Conservation (phyloP, 768 basidiomycete genomes). For the Hygrophorus russula region DNA sequence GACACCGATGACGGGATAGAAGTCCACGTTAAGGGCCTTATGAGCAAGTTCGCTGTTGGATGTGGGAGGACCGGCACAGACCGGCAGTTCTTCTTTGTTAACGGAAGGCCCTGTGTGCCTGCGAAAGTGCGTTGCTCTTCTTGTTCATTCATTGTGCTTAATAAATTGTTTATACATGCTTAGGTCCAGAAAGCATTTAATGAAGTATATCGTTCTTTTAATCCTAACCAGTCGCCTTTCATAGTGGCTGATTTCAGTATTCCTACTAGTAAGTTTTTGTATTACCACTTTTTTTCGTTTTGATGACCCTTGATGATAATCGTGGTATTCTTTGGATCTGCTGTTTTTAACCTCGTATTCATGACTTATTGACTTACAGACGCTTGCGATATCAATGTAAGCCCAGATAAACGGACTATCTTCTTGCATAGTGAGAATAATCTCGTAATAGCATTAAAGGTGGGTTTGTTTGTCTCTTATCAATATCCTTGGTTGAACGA, state of each 20-base stretch:
- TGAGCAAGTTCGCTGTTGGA: constrained; percentile 72
- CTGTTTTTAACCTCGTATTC: not conserved
- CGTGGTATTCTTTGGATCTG: not conserved
- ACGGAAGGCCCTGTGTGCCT: constrained; percentile 79
- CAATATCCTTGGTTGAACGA: not conserved
- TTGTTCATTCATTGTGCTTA: not conserved
- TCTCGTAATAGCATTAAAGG: constrained; percentile 70
- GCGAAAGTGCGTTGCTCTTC: constrained; percentile 39
- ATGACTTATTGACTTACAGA: constrained; percentile 28
- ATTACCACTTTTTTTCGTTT: not conserved
- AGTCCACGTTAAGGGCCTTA: constrained; percentile 61
- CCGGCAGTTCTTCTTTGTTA: constrained; percentile 88
- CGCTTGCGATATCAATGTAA: constrained; percentile 86
- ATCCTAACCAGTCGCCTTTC: constrained; percentile 62
- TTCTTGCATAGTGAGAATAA: constrained; percentile 82
- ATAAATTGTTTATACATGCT: not conserved
- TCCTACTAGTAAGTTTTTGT: constrained; percentile 50
- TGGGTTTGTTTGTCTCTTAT: constrained; percentile 17
- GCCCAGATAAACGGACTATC: constrained; percentile 94
- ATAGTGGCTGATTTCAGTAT: constrained; percentile 75
- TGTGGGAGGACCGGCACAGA: constrained; percentile 72
- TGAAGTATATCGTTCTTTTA: constrained; percentile 84
- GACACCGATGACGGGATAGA: constrained; percentile 17
- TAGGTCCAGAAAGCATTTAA: constrained; percentile 86
- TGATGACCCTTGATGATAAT: not conserved